These are phyloP conservation scores for Ambrosia trifida DNA, from an alignment of 129 eudicot genomes.

Conservation along the genomic window DNA sequence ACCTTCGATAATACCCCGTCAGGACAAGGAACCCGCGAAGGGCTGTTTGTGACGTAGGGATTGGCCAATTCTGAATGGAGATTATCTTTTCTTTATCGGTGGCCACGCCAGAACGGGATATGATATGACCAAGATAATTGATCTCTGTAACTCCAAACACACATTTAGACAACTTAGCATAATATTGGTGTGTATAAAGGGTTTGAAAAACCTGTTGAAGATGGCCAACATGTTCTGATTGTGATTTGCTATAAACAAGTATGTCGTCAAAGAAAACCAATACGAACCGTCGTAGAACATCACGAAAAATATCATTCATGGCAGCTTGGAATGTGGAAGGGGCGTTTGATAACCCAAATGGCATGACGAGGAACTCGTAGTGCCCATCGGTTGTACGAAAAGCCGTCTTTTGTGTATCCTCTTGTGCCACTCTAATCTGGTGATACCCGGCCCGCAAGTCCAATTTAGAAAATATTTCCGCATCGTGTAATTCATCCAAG, in stretches of 20 bases:
- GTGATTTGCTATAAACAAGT: background rate
- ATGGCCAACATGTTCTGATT: background rate
- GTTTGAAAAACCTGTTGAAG: background rate
- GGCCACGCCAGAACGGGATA: background rate
- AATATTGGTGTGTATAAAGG: background rate
- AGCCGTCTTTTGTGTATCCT: background rate
- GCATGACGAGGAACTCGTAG: constrained; percentile 5
- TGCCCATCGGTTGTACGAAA: background rate
- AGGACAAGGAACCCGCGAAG: background rate
- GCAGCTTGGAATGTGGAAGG: background rate
- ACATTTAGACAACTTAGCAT: constrained; percentile 1
- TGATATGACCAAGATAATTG: background rate
- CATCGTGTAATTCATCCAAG: background rate
- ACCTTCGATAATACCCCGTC: background rate
- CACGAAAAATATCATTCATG: background rate
- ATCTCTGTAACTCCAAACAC: background rate
- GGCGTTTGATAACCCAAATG: background rate
- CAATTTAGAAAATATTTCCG: background rate
- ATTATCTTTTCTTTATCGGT: background rate
- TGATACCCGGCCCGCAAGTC: background rate
- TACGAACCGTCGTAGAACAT: background rate
- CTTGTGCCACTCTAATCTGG: background rate
- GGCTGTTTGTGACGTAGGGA: background rate
- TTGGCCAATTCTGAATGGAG: background rate
- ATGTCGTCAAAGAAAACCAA: background rate